Evolutionary conservation across 1,284 basidiomycete genomes (phyloP).

Genomic region (Paramarasmius palmivorus): DNA sequence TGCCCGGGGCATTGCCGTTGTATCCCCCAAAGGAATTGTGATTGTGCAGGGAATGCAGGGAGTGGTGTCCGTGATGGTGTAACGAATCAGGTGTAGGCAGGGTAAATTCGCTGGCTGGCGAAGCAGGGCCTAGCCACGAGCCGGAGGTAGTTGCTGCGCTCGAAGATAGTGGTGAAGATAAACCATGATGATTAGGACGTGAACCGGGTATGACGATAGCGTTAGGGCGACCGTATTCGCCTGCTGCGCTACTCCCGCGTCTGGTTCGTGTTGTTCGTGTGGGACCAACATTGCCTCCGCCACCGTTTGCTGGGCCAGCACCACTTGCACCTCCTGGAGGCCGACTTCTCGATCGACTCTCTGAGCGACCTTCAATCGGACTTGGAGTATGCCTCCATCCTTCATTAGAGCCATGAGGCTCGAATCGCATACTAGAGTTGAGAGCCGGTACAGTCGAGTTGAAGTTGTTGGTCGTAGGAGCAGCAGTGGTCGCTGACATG

Average conservation of each 20-base stretch:
- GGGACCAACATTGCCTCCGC: conserved; percentile 39
- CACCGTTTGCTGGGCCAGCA: conserved; percentile 12
- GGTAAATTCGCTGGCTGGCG: conserved; percentile 31
- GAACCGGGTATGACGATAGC: conserved; percentile 60
- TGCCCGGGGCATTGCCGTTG: conserved; percentile 1
- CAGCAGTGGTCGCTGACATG: conserved; percentile 31
- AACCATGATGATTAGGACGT: not conserved
- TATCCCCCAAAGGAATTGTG: conserved; percentile 23
- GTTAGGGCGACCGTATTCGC: conserved; percentile 42
- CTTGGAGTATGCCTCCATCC: conserved; percentile 17
- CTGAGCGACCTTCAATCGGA: conserved; percentile 21
- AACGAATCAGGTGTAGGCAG: conserved; percentile 41
- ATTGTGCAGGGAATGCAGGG: conserved; percentile 23
- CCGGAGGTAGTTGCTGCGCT: not conserved
- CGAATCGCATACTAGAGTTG: conserved; percentile 61
- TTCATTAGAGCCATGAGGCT: conserved; percentile 39
- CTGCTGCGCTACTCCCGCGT: conserved; percentile 50
- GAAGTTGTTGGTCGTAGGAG: conserved; percentile 37
- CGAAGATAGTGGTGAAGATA: not conserved
- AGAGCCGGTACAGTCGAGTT: conserved; percentile 61
- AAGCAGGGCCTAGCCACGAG: not conserved
- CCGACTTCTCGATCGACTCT: conserved; percentile 51
- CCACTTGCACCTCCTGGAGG: conserved; percentile 24
- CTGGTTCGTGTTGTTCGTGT: conserved; percentile 48
- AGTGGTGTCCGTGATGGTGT: conserved; percentile 24